phyloP scores from a whole-genome alignment of 1,284 basidiomycete genomes.

The Trichosporon sp. region DNA sequence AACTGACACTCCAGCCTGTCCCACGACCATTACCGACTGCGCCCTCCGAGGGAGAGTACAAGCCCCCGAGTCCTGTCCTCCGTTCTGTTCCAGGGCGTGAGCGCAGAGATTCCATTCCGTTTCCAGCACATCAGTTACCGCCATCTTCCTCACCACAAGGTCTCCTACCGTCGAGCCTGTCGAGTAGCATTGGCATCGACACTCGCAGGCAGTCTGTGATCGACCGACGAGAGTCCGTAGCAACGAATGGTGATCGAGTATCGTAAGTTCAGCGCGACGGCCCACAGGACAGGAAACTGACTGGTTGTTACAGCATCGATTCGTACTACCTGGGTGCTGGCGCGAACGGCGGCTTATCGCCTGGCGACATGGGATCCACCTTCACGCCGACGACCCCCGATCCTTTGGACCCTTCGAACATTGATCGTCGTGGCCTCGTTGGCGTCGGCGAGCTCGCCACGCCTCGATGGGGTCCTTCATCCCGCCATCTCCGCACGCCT shows the following conservation, averaged over 20 bases:
- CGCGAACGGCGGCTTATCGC: conserved; percentile 22
- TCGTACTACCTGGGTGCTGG: conserved; percentile 38
- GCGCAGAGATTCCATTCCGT: conserved; percentile 25
- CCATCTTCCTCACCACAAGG: neutral
- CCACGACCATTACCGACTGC: conserved; percentile 12
- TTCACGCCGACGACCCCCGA: conserved; percentile 46
- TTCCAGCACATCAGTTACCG: conserved; percentile 23
- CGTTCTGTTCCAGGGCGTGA: neutral
- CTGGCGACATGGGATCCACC: conserved; percentile 23
- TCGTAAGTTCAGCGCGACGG: conserved; percentile 34
- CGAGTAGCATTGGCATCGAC: neutral
- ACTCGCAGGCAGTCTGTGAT: conserved; percentile 15
- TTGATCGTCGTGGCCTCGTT: conserved; percentile 84
- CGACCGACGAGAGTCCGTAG: conserved; percentile 30
- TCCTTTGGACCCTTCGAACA: conserved; percentile 68
- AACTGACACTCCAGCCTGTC: conserved; percentile 9
- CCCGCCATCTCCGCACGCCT: conserved; percentile 48
- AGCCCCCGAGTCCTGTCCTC: conserved; percentile 3
- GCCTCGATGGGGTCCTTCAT: conserved; percentile 77
- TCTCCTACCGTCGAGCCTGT: conserved; percentile 1
- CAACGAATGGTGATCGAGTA: conserved; percentile 32
- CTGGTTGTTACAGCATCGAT: conserved; percentile 35
- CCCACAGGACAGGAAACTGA: conserved; percentile 6
- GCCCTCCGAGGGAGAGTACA: conserved; percentile 6
- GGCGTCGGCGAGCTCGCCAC: conserved; percentile 96